Evolutionary conservation across 768 basidiomycete genomes (phyloP), one percentile per base, ranked within the genome.

Genomic region (Psilocybe sp.): DNA sequence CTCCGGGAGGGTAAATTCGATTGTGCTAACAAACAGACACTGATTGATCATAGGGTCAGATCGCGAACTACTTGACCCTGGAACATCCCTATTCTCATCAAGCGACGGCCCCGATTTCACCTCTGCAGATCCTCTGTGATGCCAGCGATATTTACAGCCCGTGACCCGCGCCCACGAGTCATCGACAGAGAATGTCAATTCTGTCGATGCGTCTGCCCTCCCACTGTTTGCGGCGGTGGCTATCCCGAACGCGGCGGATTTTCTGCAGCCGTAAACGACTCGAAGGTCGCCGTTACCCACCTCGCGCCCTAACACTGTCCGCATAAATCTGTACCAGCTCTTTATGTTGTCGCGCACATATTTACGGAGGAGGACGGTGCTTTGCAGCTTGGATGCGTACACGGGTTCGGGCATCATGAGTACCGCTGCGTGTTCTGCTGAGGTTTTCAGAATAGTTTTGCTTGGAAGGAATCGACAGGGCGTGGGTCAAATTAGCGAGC

Each of bases 371-470:
- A 28, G 7, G 10, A 28, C 5, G 12, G 19, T 13, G 23, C 34
- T 49, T 6, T 6, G 7, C 2, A 54, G 41, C 13, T 55, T 48
- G 13, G 45, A 35, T 3, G 47, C 46, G 2, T 37, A 13, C 14
- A 50, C 47, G 3, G 53, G 53, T 11, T 51, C 47, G 14, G 56
- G 56, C 53, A 58, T 52, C 10, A 45, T 47, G 11, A 58, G 40
- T 14, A 54, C 42, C 1, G 53, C 56, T 5, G 50, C 56, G 8
- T 58, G 50, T 4, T 41, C 28, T 5, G 35, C 44, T 7, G 43
- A 35, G 4, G 50, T 45, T 18, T 47, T 23, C 44, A 57, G 54
- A 0, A 48, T 14, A n/a, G 34, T 12, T 10, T 44, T 44, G 16
- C 1, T 33, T 19, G 8, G 16, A 19, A 5, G n/a, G 16, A 19